Percentiles rank a stretch among this genome's conserved stretches.
Evolutionary conservation across 306 rosid genomes (phyloP).

Genomic region (Acacia confusa): DNA sequence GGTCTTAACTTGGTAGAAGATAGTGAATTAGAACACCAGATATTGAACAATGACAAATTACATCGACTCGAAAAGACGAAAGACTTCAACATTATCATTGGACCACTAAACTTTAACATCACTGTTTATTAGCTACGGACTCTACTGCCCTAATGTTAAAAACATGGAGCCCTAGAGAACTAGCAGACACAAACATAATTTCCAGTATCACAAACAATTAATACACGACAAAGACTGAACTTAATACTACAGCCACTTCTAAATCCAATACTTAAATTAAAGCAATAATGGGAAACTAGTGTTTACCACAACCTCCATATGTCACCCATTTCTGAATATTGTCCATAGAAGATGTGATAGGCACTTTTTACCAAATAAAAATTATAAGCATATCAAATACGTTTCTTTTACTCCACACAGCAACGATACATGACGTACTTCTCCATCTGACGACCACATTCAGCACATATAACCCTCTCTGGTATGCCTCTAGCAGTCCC

Average conservation of each 20-base stretch:
- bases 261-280: slow-evolving; percentile 12
- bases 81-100: neutral
- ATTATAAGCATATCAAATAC: too few species aligned
- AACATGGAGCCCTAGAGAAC: slow-evolving; percentile 10
- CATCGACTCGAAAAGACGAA: neutral
- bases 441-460: slow-evolving; percentile 89
- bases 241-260: neutral
- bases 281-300: neutral
- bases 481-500: slow-evolving; percentile 69
- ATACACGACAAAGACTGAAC: slow-evolving; percentile 3
- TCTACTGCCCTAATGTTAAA: slow-evolving; percentile 6
- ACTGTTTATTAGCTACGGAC: slow-evolving; percentile 25
- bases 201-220: neutral
- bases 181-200: slow-evolving; percentile 21
- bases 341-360: neutral
- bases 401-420: slow-evolving; percentile 45
- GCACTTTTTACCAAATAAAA: neutral
- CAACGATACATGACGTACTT: slow-evolving; percentile 88
- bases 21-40: neutral
- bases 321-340: neutral
- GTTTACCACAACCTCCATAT: neutral
- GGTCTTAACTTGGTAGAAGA: neutral
- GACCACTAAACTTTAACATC: slow-evolving; percentile 12
- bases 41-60: neutral
- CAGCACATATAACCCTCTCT: slow-evolving; percentile 70